Evolutionary conservation across 140 eudicot species (phyloP), one percentile per base, ranked within the genome.

Genomic region (Anethum foeniculum): DNA sequence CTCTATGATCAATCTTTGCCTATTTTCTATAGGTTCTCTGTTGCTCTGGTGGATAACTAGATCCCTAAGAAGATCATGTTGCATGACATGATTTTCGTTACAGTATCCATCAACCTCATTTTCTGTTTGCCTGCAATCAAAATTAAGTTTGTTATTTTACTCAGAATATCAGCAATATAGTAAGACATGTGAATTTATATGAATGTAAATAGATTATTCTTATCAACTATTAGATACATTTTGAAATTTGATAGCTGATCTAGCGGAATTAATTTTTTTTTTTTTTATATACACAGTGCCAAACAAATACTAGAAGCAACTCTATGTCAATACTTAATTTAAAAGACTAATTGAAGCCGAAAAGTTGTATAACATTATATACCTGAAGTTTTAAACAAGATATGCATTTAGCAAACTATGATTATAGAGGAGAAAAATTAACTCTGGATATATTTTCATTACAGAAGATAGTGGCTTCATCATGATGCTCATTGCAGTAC

Each of bases 21-120:
- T 83, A 38, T 75, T 82, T 30, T 87, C 46, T 72, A 87, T 69
- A 7, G 87, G 87, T 34, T 85, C 82, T 76, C 76, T 77, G 81
- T 71, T 78, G 62, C 85, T 74, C 77, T 71, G 62, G 79, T 88
- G 84, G 52, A 88, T 85, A 65, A 82, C 80, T 77, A 88, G 82
- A 49, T 85, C 88, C 77, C 88, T 85, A 47, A 88, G 74, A 78
- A 88, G 78, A 81, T 88, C 91, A 81, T 88, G 87, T 77, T 82
- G 91, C 39, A 65, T 85, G 62, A 83, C 84, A 51, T 49, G 81
- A 30, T 85, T 85, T 49, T 81, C 91, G 27, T 83, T 83, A 49
- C 88, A 83, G 46, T 81, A 81, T 15, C 87, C 81, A 64, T 67
- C 74, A 67, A 32, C 74, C 74, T 30, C 74, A 30, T 28, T 67